A percentile compares a stretch with the other conserved stretches of the same genome.
phyloP scores from a whole-genome alignment of 2,329 filamentous ascomycete species.

The Fusarium sambucinum region DNA sequence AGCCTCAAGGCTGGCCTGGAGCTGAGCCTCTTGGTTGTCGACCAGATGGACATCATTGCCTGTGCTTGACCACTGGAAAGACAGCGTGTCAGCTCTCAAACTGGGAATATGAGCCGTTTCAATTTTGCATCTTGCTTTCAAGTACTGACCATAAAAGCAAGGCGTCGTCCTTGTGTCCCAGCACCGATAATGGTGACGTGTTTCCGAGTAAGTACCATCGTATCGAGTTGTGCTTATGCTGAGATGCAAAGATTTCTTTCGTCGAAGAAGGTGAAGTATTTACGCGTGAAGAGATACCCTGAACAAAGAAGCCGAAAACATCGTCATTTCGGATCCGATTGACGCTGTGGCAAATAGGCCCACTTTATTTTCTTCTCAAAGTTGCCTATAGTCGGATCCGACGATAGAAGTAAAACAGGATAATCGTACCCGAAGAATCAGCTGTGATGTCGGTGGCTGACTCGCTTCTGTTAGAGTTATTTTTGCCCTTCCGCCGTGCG shows the following conservation, averaged over 20 bases:
- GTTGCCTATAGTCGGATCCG: conserved; percentile 37
- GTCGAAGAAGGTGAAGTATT: neutral
- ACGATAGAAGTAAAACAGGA: neutral
- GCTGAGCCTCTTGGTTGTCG: conserved; percentile 45
- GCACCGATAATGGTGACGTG: conserved; percentile 48
- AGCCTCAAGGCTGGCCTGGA: conserved; percentile 46
- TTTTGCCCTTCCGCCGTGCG: neutral
- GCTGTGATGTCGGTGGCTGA: conserved; percentile 9
- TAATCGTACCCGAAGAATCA: neutral
- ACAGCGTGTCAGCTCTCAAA: neutral
- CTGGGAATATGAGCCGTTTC: neutral
- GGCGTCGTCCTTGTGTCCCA: conserved; percentile 49
- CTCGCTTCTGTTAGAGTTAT: neutral
- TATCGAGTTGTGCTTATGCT: neutral
- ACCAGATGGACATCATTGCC: conserved; percentile 49
- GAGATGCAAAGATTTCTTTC: neutral
- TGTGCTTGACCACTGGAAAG: conserved; percentile 48
- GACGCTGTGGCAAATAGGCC: conserved; percentile 10
- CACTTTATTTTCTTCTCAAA: neutral
- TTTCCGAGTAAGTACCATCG: conserved; percentile 34
- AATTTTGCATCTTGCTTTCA: neutral
- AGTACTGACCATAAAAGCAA: conserved; percentile 49
- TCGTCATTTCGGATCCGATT: conserved; percentile 35
- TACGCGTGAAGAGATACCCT: neutral
- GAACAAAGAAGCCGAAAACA: neutral